A percentile compares a stretch with the other conserved stretches of the same genome.
Conservation (phyloP, 2,329 filamentous ascomycete genomes). For the Cercospora zeina region DNA sequence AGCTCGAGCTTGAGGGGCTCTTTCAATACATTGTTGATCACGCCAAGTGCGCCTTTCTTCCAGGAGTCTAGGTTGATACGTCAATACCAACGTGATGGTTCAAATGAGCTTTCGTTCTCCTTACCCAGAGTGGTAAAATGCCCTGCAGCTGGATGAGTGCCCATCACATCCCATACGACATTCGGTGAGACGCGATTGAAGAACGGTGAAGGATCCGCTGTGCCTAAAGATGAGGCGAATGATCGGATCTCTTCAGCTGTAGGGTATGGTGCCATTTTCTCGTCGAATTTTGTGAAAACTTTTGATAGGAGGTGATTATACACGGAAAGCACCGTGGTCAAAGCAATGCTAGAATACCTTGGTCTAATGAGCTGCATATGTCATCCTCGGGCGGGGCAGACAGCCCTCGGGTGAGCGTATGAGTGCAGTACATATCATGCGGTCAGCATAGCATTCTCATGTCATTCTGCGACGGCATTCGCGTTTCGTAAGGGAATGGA, state of each 20-base stretch:
- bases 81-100: neutral
- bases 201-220: conserved; percentile 32
- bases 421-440: neutral
- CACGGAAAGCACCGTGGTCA: neutral
- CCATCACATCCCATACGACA: conserved; percentile 38
- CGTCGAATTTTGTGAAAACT: neutral
- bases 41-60: conserved; percentile 34
- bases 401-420: neutral
- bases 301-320: too few species aligned
- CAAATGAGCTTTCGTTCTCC: neutral
- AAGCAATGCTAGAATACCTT: neutral
- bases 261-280: conserved; percentile 24
- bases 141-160: conserved; percentile 34
- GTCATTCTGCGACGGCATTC: too few species aligned
- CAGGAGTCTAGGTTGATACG: conserved; percentile 27
- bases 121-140: conserved; percentile 32
- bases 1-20: conserved; percentile 32
- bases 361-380: neutral
- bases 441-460: neutral
- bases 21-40: conserved; percentile 30
- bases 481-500: too few species aligned
- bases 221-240: conserved; percentile 29
- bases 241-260: conserved; percentile 30
- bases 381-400: neutral
- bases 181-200: conserved; percentile 34